phyloP scores from a whole-genome alignment of 2,329 filamentous ascomycete species.

The Trichophyton schoenleinii region DNA sequence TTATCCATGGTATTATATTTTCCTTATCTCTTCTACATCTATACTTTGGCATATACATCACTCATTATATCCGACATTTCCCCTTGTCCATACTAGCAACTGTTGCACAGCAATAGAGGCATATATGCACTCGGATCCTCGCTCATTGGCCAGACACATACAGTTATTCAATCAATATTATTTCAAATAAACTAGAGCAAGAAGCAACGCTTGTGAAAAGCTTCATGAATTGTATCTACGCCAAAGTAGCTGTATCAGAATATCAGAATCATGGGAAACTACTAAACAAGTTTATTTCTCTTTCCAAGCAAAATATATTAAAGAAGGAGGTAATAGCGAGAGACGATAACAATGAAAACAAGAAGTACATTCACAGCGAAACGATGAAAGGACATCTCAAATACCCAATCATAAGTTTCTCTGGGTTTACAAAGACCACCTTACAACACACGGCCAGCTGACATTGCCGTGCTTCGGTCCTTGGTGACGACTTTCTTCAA shows the following conservation, averaged over 20 bases:
- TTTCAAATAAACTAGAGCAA: no score
- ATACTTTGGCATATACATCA: neutral
- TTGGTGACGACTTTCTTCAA: slow-evolving; percentile 83
- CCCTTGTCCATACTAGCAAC: no score
- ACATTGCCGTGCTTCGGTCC: slow-evolving; percentile 61
- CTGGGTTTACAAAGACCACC: slow-evolving; percentile 7
- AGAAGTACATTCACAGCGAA: neutral
- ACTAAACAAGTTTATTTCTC: slow-evolving; percentile 1
- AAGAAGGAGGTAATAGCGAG: neutral
- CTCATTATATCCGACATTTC: neutral
- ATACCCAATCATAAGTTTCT: neutral
- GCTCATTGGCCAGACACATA: no score
- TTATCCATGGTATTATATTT: neutral
- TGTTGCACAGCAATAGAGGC: no score
- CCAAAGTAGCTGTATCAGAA: no score
- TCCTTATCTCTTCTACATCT: neutral
- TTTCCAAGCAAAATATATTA: neutral
- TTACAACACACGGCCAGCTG: slow-evolving; percentile 61
- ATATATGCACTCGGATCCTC: no score
- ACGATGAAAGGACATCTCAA: neutral
- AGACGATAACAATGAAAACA: neutral
- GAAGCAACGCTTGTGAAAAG: no score
- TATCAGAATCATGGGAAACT: no score
- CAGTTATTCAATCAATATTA: no score
- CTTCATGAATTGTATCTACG: no score